Conservation (phyloP, 805 yeast genomes). For the Wickerhamomyces ciferrii region DNA sequence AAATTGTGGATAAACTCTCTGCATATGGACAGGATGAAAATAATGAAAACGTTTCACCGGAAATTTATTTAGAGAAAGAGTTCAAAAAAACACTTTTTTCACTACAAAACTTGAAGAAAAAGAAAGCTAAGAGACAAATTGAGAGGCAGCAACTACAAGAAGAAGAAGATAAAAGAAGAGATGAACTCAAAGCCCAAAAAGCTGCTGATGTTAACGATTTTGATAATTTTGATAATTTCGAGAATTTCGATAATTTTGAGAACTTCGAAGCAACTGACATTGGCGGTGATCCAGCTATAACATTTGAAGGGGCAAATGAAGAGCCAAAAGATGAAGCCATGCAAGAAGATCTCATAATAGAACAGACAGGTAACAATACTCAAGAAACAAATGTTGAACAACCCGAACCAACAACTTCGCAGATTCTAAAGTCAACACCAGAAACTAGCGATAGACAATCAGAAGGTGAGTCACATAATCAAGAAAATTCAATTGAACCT, state of each 20-base stretch:
- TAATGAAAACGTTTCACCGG: constrained; percentile 13
- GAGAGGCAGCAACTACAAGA: constrained; percentile 13
- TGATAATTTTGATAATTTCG: constrained; percentile 13
- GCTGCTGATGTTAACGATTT: constrained; percentile 22
- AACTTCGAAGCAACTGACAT: neutral
- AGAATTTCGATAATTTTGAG: neutral
- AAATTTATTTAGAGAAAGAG: constrained; percentile 25
- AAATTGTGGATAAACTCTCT: constrained; percentile 8
- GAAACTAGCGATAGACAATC: neutral
- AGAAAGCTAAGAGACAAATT: constrained; percentile 24
- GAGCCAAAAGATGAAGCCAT: neutral
- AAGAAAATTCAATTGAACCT: neutral
- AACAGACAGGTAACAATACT: neutral
- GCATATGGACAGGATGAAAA: constrained; percentile 2
- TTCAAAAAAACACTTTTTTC: constrained; percentile 25
- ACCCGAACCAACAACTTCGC: neutral
- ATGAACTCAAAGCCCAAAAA: constrained; percentile 4
- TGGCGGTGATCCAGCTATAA: neutral
- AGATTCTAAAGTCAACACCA: neutral
- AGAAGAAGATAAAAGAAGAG: constrained; percentile 8
- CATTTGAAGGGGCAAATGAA: neutral
- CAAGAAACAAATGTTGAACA: neutral
- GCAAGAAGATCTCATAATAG: neutral
- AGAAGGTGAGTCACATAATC: neutral
- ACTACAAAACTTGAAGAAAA: constrained; percentile 27